phyloP scores from a whole-genome alignment of 1,284 basidiomycete genomes.

The Takashimella tepidaria region DNA sequence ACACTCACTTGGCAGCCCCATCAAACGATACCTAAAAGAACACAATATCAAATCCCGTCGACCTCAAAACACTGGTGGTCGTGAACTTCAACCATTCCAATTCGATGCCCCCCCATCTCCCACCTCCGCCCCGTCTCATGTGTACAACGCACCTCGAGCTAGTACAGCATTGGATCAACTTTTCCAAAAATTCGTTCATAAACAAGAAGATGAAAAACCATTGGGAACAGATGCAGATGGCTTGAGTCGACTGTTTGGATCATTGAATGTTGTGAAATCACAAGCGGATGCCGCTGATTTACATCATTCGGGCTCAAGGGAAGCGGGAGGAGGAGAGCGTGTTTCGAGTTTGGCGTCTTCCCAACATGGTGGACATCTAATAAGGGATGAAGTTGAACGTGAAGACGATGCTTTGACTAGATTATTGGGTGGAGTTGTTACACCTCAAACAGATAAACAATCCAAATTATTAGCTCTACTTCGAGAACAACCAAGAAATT shows the following conservation, averaged over 20 bases:
- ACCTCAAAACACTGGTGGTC: constrained; percentile 3
- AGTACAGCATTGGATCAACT: constrained; percentile 34
- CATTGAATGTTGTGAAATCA: constrained; percentile 17
- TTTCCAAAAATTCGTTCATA: constrained; percentile 37
- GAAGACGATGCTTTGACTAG: constrained; percentile 37
- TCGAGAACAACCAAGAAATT: constrained; percentile 8
- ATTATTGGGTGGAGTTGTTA: constrained; percentile 27
- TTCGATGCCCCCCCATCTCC: constrained; percentile 22
- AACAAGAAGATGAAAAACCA: constrained; percentile 30
- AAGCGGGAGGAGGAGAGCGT: constrained; percentile 14
- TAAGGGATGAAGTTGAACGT: constrained; percentile 14
- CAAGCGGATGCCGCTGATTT: background rate
- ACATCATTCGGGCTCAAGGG: too few species aligned
- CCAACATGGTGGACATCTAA: background rate
- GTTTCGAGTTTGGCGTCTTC: too few species aligned
- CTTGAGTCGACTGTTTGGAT: constrained; percentile 30
- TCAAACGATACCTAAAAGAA: background rate
- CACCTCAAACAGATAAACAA: constrained; percentile 10
- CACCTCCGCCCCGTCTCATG: constrained; percentile 1
- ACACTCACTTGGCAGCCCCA: background rate
- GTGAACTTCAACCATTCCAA: constrained; percentile 34
- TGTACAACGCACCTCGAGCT: constrained; percentile 4
- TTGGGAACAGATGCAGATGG: constrained; percentile 25
- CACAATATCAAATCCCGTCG: background rate
- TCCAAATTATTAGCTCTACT: constrained; percentile 25